Conservation (phyloP, 106 monocot species). For the Agapanthus africanus region DNA sequence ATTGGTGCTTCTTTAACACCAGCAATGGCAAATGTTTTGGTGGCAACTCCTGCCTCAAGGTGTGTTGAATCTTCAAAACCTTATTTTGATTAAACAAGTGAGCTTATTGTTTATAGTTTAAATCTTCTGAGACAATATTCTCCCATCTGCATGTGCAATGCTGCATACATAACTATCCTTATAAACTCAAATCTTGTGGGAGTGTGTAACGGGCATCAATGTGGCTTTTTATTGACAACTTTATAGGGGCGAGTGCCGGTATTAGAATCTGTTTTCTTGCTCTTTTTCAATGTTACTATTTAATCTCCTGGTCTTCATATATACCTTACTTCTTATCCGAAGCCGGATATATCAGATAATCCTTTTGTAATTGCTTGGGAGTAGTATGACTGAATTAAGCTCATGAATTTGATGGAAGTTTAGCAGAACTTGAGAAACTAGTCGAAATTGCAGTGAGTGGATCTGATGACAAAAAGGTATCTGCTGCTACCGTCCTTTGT, state of each 20-base stretch:
- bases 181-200: background rate
- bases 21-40: slow-evolving; percentile 57
- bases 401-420: slow-evolving; percentile 65
- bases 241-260: background rate
- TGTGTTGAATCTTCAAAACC: slow-evolving; percentile 17
- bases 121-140: background rate
- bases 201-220: background rate
- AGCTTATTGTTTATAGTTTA: background rate
- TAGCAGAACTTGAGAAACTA: slow-evolving; percentile 89
- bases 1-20: slow-evolving; percentile 68
- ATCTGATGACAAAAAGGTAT: slow-evolving; percentile 73
- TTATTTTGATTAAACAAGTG: too few species aligned
- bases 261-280: background rate
- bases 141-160: background rate
- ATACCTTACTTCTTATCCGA: slow-evolving; percentile 7
- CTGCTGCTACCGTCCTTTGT: slow-evolving; percentile 83
- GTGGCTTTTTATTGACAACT: background rate
- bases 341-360: slow-evolving; percentile 3
- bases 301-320: slow-evolving; percentile 8
- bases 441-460: slow-evolving; percentile 73
- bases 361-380: slow-evolving; percentile 11
- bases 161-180: background rate
- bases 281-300: background rate
- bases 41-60: slow-evolving; percentile 83
- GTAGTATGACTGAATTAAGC: slow-evolving; percentile 45